These are phyloP conservation scores for Globisporangium paroecandrum DNA, from an alignment of 352 stramenopile genomes.

Conservation along the genomic window DNA sequence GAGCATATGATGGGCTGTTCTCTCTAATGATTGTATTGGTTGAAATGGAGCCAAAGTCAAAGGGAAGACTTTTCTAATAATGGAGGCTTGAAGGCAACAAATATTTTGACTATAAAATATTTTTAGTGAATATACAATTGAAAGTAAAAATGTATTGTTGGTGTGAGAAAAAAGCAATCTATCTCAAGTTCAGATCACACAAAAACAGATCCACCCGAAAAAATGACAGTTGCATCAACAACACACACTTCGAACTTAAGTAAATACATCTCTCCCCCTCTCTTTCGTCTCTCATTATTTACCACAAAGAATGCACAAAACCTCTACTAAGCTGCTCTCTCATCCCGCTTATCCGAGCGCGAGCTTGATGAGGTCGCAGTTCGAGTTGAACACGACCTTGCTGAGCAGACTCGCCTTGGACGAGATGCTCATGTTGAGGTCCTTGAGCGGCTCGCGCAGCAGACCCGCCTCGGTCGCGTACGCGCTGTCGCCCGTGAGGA, in stretches of 20 bases:
- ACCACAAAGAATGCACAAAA: neutral
- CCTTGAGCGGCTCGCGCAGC: conserved; percentile 20
- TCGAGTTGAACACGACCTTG: conserved; percentile 22
- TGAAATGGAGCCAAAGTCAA: too few species aligned
- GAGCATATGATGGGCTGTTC: too few species aligned
- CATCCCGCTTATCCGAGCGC: neutral
- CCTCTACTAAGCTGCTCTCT: too few species aligned
- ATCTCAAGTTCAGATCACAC: neutral
- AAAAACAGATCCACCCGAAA: neutral
- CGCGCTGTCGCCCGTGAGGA: conserved; percentile 36
- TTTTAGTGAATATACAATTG: too few species aligned
- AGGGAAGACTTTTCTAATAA: too few species aligned
- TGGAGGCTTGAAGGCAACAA: too few species aligned
- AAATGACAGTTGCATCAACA: neutral
- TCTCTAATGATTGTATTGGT: too few species aligned
- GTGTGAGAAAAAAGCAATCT: too few species aligned
- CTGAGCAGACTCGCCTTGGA: conserved; percentile 19
- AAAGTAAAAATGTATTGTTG: too few species aligned
- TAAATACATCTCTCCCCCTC: neutral
- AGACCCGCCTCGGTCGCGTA: conserved; percentile 20
- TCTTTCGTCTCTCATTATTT: neutral
- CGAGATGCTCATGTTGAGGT: conserved; percentile 32
- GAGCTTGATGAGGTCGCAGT: conserved; percentile 23
- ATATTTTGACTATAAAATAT: too few species aligned
- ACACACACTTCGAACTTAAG: neutral